Conservation (phyloP, 73 alveolate genomes). For the Durusdinium trenchii region DNA sequence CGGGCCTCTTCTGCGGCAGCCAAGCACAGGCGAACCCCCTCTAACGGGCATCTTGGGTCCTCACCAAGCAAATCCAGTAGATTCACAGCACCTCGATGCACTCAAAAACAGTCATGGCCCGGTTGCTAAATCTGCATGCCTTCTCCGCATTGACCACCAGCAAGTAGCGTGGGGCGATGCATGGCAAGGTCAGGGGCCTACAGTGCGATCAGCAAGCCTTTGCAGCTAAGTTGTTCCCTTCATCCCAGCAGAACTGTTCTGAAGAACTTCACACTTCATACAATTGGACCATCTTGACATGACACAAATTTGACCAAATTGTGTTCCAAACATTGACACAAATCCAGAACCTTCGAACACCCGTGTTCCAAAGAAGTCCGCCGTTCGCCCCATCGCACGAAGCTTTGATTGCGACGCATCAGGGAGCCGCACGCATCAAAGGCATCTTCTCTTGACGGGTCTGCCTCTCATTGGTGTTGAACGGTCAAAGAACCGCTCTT, state of each 20-base stretch:
- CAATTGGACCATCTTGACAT: too few relatives aligned
- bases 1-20: conserved; percentile 47
- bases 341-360: too few relatives aligned
- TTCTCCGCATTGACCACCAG: conserved; percentile 68
- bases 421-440: conserved; percentile 50
- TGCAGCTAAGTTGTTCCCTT: background rate
- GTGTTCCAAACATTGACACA: too few relatives aligned
- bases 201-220: background rate
- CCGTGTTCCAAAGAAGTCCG: too few relatives aligned
- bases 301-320: too few relatives aligned
- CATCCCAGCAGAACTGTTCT: background rate
- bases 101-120: background rate
- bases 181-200: conserved; percentile 76
- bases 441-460: conserved; percentile 21
- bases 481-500: too few relatives aligned
- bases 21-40: conserved; percentile 18
- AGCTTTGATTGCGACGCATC: background rate
- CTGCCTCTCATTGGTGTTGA: too few relatives aligned
- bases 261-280: too few relatives aligned
- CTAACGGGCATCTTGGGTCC: conserved; percentile 90
- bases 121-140: background rate
- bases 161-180: conserved; percentile 76
- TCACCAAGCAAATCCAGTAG: background rate
- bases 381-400: too few relatives aligned
- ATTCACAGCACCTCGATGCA: background rate